Percentiles rank a stretch among this genome's conserved stretches.
Evolutionary conservation across 2,329 filamentous ascomycete species (phyloP).

Genomic region (Stagonosporopsis chrysanthemi): DNA sequence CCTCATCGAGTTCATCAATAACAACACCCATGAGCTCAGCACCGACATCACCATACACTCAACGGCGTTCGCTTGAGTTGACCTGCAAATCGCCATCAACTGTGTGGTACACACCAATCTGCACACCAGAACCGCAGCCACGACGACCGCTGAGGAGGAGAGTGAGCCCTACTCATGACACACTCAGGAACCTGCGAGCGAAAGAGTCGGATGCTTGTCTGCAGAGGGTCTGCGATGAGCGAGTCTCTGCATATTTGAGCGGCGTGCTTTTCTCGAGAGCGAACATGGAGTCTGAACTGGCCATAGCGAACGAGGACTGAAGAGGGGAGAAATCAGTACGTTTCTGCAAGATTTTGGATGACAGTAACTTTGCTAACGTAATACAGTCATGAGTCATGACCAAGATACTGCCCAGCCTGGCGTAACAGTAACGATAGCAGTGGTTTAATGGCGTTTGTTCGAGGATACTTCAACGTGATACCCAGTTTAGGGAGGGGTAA

Average conservation of each 20-base stretch:
- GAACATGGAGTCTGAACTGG: not conserved
- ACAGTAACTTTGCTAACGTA: not conserved
- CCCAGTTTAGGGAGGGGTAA: not conserved
- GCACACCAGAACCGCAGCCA: slow-evolving; percentile 20
- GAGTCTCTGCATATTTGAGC: slow-evolving; percentile 40
- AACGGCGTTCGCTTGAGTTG: slow-evolving; percentile 9
- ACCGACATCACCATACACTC: slow-evolving; percentile 11
- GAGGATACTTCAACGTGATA: not conserved
- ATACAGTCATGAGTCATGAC: slow-evolving; percentile 1
- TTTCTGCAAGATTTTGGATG: not conserved
- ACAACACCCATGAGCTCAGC: slow-evolving; percentile 10
- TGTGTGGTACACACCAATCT: slow-evolving; percentile 13
- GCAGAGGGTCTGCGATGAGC: slow-evolving; percentile 41
- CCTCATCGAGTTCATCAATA: slow-evolving; percentile 9
- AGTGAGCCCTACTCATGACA: slow-evolving; percentile 27
- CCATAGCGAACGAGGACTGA: not conserved
- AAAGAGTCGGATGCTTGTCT: slow-evolving; percentile 47
- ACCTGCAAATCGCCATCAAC: slow-evolving; percentile 12
- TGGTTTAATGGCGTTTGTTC: not conserved
- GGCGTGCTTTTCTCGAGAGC: slow-evolving; percentile 30
- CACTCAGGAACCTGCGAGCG: slow-evolving; percentile 41
- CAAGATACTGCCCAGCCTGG: not conserved
- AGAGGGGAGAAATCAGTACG: not conserved
- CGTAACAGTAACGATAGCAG: not conserved
- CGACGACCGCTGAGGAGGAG: slow-evolving; percentile 24